Conservation (phyloP, 179 eudicot species). For the Beta lomatogona region DNA sequence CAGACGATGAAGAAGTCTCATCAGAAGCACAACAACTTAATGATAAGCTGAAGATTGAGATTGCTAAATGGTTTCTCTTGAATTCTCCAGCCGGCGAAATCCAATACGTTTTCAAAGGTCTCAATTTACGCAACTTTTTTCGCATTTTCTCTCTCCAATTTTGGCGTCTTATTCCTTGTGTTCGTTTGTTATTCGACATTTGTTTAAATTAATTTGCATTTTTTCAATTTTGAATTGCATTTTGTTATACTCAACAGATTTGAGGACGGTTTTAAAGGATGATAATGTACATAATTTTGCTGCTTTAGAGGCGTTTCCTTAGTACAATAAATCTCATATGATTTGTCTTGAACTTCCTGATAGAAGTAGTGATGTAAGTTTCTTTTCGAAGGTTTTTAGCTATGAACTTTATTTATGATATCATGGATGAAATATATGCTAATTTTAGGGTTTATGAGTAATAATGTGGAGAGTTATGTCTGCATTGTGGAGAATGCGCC, state of each 20-base stretch:
- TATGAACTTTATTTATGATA: background rate
- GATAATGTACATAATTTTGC: conserved; percentile 65
- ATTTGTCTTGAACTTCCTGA: conserved; percentile 74
- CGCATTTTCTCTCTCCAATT: background rate
- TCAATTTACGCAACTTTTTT: background rate
- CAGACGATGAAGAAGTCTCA: conserved; percentile 45
- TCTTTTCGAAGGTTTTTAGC: background rate
- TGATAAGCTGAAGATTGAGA: conserved; percentile 67
- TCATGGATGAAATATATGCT: background rate
- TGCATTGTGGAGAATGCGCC: no score
- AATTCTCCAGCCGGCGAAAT: conserved; percentile 96
- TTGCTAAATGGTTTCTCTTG: conserved; percentile 96
- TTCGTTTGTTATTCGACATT: background rate
- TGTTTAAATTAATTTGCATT: background rate
- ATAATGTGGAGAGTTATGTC: no score
- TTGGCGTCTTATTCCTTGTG: background rate
- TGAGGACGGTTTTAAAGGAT: conserved; percentile 71
- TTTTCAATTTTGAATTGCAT: background rate
- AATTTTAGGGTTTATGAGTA: no score
- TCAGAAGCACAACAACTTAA: conserved; percentile 46
- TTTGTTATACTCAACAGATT: conserved; percentile 45
- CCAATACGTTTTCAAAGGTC: conserved; percentile 90
- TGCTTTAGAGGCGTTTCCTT: conserved; percentile 85
- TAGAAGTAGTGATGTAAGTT: conserved; percentile 75
- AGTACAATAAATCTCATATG: conserved; percentile 80